Base-by-base conservation (phyloP, 1,284 basidiomycete genomes). In the Apiotrichum montevideense region DNA sequence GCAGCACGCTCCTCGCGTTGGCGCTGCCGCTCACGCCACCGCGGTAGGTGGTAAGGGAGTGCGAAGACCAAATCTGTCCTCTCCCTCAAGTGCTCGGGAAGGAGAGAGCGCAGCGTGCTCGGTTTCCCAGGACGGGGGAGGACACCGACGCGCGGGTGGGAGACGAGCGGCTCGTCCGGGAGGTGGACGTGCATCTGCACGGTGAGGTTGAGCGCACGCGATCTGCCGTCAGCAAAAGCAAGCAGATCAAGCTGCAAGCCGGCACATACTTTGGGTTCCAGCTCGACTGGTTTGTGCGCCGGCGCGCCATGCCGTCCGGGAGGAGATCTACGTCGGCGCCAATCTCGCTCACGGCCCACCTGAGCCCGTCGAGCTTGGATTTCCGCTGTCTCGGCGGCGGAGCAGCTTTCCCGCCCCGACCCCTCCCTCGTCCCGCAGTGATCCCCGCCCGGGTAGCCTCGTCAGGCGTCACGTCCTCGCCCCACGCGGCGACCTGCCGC, bases 261-360 rank as follows among this genome's bases (percentile, higher is more conserved):
- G 49, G 45, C 54, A 80, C 83, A 71, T 74, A 90, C 90, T 83
- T 89, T 68, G 79, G 79, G 76, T 91, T 86, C 84, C 87, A 91
- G 44, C 79, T 81, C 8, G 88, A 90, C 72, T 89, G 87, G 71
- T 91, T 93, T 55, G 81, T 65, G 63, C 81, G 84, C 61, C 85
- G 79, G 61, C 83, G 79, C 66, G 87, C 85, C 90, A 94, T 94
- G n/a, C 90, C 90, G 37, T 80, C 73, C 0, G 90, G 84, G 49
- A 93, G 80, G 55, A 88, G 67, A 45, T 89, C 87, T 70, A 92
- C 67, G n/a, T 61, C 57, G 11, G 67, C 81, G 40, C 87, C 85
- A 59, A 88, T 84, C 59, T 85, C 83, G 62, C 80, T 72, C 46
- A 80, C 70, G 54, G 87, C 85, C 46, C 88, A 81, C 68, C 85